Percentiles rank a stretch among this genome's conserved stretches.
Evolutionary conservation across 2,329 filamentous ascomycete genomes (phyloP).

Genomic region (Blastomyces percursus): DNA sequence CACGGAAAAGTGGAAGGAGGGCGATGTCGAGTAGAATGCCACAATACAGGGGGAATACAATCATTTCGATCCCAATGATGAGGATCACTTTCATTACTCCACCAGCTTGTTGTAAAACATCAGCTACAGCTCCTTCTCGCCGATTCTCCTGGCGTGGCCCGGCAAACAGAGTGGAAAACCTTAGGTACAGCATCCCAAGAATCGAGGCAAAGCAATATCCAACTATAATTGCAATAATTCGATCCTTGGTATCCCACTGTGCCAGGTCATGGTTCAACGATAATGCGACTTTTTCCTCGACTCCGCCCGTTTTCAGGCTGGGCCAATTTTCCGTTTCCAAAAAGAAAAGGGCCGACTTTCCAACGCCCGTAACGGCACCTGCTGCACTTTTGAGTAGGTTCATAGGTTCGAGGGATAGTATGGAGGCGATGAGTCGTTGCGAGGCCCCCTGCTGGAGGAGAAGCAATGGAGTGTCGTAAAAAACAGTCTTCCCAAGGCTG

Average conservation of each 20-base stretch:
- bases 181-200: constrained; percentile 67
- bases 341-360: constrained; percentile 16
- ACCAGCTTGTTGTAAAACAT: constrained; percentile 80
- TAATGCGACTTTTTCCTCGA: constrained; percentile 14
- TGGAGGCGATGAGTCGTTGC: neutral
- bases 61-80: constrained; percentile 98
- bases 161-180: constrained; percentile 58
- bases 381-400: neutral
- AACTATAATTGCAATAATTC: constrained; percentile 61
- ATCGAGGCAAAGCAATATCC: constrained; percentile 72
- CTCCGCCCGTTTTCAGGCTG: constrained; percentile 17
- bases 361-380: constrained; percentile 14
- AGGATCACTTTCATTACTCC: constrained; percentile 96
- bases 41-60: constrained; percentile 92
- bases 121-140: constrained; percentile 60
- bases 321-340: constrained; percentile 22
- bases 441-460: constrained; percentile 8
- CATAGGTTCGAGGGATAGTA: neutral
- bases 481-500: constrained; percentile 32
- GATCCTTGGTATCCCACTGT: constrained; percentile 58
- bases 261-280: constrained; percentile 49
- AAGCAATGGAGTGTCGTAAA: constrained; percentile 29
- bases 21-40: constrained; percentile 82
- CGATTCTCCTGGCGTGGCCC: constrained; percentile 43
- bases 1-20: constrained; percentile 76